Evolutionary conservation across 78 protist species (phyloP), one percentile per base, ranked within the genome.

Genomic region (Dictyostelium brefeldianum): DNA sequence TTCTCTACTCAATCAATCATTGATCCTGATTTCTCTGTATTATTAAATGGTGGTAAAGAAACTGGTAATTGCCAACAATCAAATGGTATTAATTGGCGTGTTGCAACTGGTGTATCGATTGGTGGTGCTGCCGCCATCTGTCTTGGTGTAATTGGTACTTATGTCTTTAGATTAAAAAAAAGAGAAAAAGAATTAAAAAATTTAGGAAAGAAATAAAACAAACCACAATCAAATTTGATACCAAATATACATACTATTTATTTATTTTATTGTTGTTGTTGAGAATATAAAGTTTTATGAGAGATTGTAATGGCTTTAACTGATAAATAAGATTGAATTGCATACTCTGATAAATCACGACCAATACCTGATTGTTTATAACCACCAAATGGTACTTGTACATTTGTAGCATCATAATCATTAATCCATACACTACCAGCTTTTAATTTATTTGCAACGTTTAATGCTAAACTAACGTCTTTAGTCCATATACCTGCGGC

Each of bases 401-500:
- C 20, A 43, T 57, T 14, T 5, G 48, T 48, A 20, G 50, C 22
- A 20, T 73, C 31, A 67, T 74, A 85, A 4, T 85, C 78, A 46
- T 85, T 85, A 5, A 85, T 47, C 92, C 92, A 85, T 7, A 85
- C 81, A 25, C 83, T 46, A 36, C 92, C 92, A 47, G 83, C 71
- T 36, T 85, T 73, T 14, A 85, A 53, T 48, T 75, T 73, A 50
- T 85, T 85, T 17, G 48, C 27, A 36, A 85, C 83, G 3, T 74
- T 22, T 29, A 67, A 75, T 4, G 92, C 92, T 7, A 46, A 29
- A n/a, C 56, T 59, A 18, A 90, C 62, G 75, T 92, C 65, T 73
- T 89, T 65, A 11, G 97, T 93, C 84, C 80, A 94, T 47, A 97
- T 50, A 53, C 95, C 94, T 11, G 97, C 96, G 20, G 97, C 97